Percentiles rank a stretch among this genome's conserved stretches.
Conservation (phyloP, 75 land plant genomes). For the Ceratopteris richardii region DNA sequence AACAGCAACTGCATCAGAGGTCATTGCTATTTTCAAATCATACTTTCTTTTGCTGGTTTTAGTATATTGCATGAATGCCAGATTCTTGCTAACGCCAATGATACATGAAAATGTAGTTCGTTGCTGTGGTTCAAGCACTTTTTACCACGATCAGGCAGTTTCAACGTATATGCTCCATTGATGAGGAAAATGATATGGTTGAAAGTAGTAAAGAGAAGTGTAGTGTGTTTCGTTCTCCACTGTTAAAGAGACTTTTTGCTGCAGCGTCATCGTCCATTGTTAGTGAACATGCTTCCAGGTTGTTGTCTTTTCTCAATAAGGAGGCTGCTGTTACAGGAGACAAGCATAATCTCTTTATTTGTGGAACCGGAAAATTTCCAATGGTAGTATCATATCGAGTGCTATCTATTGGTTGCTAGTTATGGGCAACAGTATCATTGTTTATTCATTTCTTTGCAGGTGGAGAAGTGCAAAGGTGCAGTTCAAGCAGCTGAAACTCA, state of each 20-base stretch:
- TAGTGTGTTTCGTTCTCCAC: conserved; percentile 25
- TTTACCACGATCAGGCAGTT: conserved; percentile 65
- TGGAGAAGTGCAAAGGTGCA: conserved; percentile 39
- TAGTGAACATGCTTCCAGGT: conserved; percentile 48
- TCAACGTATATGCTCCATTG: conserved; percentile 37
- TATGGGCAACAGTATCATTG: too few relatives aligned
- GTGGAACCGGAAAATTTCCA: conserved; percentile 50
- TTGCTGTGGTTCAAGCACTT: conserved; percentile 71
- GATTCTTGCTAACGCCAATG: too few relatives aligned
- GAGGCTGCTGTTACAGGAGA: conserved; percentile 77
- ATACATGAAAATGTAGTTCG: conserved; percentile 63
- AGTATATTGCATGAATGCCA: not conserved
- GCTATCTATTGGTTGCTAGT: too few relatives aligned
- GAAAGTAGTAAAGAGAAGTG: conserved; percentile 4
- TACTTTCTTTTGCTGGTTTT: not conserved
- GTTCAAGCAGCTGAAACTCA: conserved; percentile 43
- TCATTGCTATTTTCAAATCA: conserved; percentile 8
- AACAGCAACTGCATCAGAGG: conserved; percentile 83
- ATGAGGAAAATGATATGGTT: conserved; percentile 14
- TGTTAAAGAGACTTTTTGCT: conserved; percentile 54
- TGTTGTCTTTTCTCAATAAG: conserved; percentile 58
- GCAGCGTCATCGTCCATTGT: conserved; percentile 64
- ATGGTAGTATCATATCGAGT: conserved; percentile 33
- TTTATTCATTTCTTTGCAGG: conserved; percentile 28
- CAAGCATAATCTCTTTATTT: conserved; percentile 48